phyloP scores from a whole-genome alignment of 2,329 filamentous ascomycete species.

The Emmonsia crescens region DNA sequence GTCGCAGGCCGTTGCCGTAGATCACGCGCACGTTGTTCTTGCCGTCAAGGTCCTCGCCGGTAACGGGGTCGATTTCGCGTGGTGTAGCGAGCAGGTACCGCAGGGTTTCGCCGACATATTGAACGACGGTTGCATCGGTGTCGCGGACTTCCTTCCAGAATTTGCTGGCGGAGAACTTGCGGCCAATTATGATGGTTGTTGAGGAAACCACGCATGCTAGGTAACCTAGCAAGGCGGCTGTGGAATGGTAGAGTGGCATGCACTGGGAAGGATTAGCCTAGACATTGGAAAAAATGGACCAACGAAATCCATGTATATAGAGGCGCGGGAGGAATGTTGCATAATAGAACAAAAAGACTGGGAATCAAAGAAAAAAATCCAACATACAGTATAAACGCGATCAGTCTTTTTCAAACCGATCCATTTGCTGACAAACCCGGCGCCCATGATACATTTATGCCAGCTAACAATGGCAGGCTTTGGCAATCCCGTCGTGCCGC shows the following conservation, averaged over 20 bases:
- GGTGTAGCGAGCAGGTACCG: slow-evolving; percentile 65
- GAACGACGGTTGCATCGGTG: slow-evolving; percentile 61
- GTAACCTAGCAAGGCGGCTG: slow-evolving; percentile 61
- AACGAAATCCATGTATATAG: background rate
- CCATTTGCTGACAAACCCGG: slow-evolving; percentile 44
- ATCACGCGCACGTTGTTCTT: slow-evolving; percentile 63
- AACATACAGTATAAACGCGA: slow-evolving; percentile 60
- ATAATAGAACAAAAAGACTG: background rate
- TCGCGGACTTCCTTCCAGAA: slow-evolving; percentile 71
- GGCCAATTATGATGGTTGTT: slow-evolving; percentile 59
- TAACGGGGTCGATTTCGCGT: slow-evolving; percentile 50
- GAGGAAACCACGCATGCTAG: slow-evolving; percentile 49
- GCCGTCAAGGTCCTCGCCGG: slow-evolving; percentile 58
- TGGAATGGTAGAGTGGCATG: slow-evolving; percentile 85
- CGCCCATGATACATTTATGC: slow-evolving; percentile 50
- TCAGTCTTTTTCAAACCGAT: slow-evolving; percentile 52
- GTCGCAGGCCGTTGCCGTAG: slow-evolving; percentile 75
- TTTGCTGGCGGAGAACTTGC: slow-evolving; percentile 63
- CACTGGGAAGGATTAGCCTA: slow-evolving; percentile 38
- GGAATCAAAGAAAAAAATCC: background rate
- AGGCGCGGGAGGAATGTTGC: background rate
- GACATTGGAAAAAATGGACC: slow-evolving; percentile 2
- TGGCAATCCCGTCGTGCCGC: slow-evolving; percentile 73
- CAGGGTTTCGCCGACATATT: slow-evolving; percentile 82
- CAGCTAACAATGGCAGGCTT: slow-evolving; percentile 70